phyloP scores from a whole-genome alignment of 208 protist species.

The Leishmania turanica region DNA sequence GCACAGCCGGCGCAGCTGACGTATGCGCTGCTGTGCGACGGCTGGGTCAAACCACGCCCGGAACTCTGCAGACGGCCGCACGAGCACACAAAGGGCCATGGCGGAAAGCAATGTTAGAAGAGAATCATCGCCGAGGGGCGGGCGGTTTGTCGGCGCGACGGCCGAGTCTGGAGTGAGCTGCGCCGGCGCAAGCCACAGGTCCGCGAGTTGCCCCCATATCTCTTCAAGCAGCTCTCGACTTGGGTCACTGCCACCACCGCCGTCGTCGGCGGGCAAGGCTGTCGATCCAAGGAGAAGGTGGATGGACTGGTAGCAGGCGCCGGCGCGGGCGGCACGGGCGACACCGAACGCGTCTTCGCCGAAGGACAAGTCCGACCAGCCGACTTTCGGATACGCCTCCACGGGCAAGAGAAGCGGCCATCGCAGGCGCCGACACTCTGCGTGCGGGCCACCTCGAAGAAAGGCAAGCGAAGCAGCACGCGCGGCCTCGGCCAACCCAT shows the following conservation, averaged over 20 bases:
- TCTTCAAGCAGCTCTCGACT: conserved; percentile 3
- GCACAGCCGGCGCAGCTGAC: conserved; percentile 34
- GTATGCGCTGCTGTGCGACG: conserved; percentile 16
- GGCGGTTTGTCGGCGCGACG: conserved; percentile 9
- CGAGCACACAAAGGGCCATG: conserved; percentile 33
- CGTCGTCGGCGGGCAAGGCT: conserved; percentile 1
- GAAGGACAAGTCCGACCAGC: conserved; percentile 9
- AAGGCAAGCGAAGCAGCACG: conserved; percentile 9
- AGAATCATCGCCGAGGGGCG: conserved; percentile 63
- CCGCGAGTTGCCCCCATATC: conserved; percentile 18
- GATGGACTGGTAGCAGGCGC: conserved; percentile 35
- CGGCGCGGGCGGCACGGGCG: conserved; percentile 1
- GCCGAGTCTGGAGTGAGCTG: background rate
- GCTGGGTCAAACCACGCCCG: conserved; percentile 26
- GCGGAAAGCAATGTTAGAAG: conserved; percentile 47
- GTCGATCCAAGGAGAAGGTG: conserved; percentile 13
- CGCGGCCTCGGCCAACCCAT: conserved; percentile 36
- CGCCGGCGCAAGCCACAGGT: conserved; percentile 27
- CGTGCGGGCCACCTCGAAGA: background rate
- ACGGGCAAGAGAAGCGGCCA: conserved; percentile 31
- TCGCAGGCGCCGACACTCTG: background rate
- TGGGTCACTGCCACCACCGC: background rate
- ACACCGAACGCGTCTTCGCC: conserved; percentile 7
- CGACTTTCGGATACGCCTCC: conserved; percentile 19
- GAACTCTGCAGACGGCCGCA: conserved; percentile 32